Evolutionary conservation across 2,329 filamentous ascomycete species (phyloP).

Genomic region (Exophiala sp.): DNA sequence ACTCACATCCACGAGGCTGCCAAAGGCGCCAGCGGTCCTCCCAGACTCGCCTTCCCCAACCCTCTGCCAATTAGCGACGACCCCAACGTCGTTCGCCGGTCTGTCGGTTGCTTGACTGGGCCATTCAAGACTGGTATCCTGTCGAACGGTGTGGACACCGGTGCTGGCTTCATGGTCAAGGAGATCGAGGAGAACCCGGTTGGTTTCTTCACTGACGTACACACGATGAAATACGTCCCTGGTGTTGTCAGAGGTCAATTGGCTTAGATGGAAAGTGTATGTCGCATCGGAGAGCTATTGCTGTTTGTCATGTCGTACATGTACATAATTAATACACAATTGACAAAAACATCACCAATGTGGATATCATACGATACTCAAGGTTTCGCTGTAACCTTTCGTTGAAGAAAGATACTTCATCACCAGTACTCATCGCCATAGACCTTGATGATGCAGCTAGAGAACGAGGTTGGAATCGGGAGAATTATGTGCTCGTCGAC

Average conservation of each 20-base stretch:
- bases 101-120: conserved; percentile 28
- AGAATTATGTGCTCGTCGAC: too few species aligned
- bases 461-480: too few species aligned
- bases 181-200: conserved; percentile 51
- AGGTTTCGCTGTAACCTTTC: too few species aligned
- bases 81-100: conserved; percentile 26
- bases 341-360: not conserved
- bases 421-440: too few species aligned
- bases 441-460: too few species aligned
- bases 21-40: conserved; percentile 48
- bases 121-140: conserved; percentile 45
- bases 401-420: too few species aligned
- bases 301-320: not conserved
- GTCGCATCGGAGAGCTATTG: not conserved
- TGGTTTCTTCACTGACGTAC: conserved; percentile 53
- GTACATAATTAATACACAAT: not conserved
- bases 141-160: conserved; percentile 44
- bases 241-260: conserved; percentile 55
- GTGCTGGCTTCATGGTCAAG: conserved; percentile 47
- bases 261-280: conserved; percentile 9
- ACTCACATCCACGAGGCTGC: conserved; percentile 55
- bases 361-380: too few species aligned
- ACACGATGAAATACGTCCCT: conserved; percentile 48
- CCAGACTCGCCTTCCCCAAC: conserved; percentile 53
- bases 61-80: conserved; percentile 39